Evolutionary conservation across 1,139 yeast species (phyloP), one percentile per base, ranked within the genome.

Genomic region (Hemisphaericaspora lyxosophila): DNA sequence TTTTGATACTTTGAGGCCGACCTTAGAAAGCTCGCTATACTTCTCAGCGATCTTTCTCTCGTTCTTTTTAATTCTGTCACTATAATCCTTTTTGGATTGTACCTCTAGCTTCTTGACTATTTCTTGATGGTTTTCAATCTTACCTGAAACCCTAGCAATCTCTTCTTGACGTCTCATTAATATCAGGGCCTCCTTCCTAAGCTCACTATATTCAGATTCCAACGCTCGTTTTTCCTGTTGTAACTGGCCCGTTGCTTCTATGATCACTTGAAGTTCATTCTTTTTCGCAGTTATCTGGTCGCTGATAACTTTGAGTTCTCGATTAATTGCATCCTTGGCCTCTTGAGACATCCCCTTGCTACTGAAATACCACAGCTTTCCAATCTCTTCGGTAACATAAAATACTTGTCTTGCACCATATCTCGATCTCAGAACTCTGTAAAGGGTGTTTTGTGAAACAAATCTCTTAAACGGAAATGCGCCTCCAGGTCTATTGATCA

Each of bases 331-430:
- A 15, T 50, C 47, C 24, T 57, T 67, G 2, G 57, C 57, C 34
- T 66, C 68, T 29, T 51, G 55, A 0, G 77, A 60, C 35, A 80
- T 57, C 5, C 82, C 80, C 25, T 64, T 62, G 2, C 62, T 55
- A 27, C 67, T 71, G 52, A 81, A 67, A 25, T 61, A 74, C 20
- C 53, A 53, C 0, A 70, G 51, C 11, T 51, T 51, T 0, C 51
- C 49, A 7, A 69, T 55, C 30, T 51, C 53, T 39, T 70, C 75
- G 0, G 75, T 42, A 59, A 65, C 42, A 52, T 69, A 67, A 37
- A 69, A 65, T 3, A 72, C 60, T 53, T 80, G 85, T 39, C 59
- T 67, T 3, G 67, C 57, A 14, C 89, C 89, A 57, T 81, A 83
- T 18, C 56, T 60, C 0, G 95, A 87, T 45, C 68, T 65, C 11